A percentile compares a stretch with the other conserved stretches of the same genome.
Evolutionary conservation across 2,329 filamentous ascomycete genomes (phyloP).

Genomic region (Diaporthe capsici): DNA sequence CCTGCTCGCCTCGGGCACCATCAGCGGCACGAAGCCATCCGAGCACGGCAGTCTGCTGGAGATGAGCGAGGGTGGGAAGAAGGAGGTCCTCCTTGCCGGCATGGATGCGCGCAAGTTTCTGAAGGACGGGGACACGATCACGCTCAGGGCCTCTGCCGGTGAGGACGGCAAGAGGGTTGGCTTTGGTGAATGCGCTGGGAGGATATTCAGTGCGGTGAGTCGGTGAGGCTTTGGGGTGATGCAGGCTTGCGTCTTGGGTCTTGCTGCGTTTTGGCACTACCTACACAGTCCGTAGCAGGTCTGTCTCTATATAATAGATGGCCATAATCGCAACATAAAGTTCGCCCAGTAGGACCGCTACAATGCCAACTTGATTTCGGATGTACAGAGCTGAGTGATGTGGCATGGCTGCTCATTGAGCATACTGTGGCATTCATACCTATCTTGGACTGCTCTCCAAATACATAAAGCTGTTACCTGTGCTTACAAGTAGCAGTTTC

Average conservation of each 20-base stretch:
- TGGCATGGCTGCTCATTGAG: background rate
- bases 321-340: background rate
- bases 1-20: constrained; percentile 83
- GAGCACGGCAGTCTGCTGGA: constrained; percentile 62
- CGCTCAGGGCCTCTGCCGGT: constrained; percentile 55
- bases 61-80: constrained; percentile 61
- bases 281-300: background rate
- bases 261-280: background rate
- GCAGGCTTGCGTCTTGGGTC: too few relatives aligned
- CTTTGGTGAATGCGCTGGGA: constrained; percentile 59
- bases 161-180: constrained; percentile 55
- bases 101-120: constrained; percentile 59
- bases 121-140: constrained; percentile 61
- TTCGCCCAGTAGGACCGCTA: background rate
- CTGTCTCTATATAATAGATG: background rate
- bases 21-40: constrained; percentile 61
- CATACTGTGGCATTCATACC: too few relatives aligned
- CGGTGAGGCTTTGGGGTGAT: background rate
- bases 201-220: constrained; percentile 45
- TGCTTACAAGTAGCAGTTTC: background rate
- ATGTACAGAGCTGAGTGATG: background rate
- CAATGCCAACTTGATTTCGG: background rate
- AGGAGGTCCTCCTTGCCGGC: constrained; percentile 56
- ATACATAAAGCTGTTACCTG: background rate
- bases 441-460: background rate